Evolutionary conservation across 176 grass and related monocot genomes (phyloP).

Genomic region (Eragrostis nindensis): DNA sequence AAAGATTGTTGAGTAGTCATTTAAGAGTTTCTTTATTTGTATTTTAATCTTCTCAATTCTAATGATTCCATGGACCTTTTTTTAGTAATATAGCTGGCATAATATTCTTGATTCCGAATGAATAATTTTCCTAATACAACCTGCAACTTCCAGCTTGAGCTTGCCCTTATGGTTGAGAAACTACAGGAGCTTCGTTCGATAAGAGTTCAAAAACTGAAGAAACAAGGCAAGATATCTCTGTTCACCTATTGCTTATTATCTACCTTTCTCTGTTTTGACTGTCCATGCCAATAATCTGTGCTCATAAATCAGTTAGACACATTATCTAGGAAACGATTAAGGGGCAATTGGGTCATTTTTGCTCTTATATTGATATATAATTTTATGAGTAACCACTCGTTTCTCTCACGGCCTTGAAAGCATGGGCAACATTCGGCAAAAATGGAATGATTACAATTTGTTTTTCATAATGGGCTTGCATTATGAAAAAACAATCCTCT

Average conservation of each 20-base stretch:
- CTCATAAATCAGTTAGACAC: background rate
- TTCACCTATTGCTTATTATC: conserved; percentile 1
- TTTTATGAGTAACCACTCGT: background rate
- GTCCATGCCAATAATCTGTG: background rate
- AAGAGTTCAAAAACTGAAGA: conserved; percentile 95
- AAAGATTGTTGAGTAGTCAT: background rate
- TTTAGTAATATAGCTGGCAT: background rate
- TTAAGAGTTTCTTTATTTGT: conserved; percentile 9
- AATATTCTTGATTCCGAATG: conserved; percentile 17
- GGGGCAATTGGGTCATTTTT: background rate
- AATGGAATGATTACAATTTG: background rate
- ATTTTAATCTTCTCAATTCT: conserved; percentile 18
- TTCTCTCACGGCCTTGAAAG: background rate
- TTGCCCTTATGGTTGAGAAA: conserved; percentile 90
- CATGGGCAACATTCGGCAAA: background rate
- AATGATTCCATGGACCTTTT: conserved; percentile 23
- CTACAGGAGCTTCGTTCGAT: conserved; percentile 95
- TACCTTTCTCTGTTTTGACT: background rate
- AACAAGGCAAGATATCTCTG: conserved; percentile 66
- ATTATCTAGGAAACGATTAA: background rate
- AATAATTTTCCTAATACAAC: conserved; percentile 38
- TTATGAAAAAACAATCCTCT: conserved; percentile 1
- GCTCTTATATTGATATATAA: background rate
- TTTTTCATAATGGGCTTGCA: background rate
- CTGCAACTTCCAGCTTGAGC: conserved; percentile 77